Percentiles rank a stretch among this genome's conserved stretches.
Conservation (phyloP, 73 alveolate species). For the Uronychia binucleata region DNA sequence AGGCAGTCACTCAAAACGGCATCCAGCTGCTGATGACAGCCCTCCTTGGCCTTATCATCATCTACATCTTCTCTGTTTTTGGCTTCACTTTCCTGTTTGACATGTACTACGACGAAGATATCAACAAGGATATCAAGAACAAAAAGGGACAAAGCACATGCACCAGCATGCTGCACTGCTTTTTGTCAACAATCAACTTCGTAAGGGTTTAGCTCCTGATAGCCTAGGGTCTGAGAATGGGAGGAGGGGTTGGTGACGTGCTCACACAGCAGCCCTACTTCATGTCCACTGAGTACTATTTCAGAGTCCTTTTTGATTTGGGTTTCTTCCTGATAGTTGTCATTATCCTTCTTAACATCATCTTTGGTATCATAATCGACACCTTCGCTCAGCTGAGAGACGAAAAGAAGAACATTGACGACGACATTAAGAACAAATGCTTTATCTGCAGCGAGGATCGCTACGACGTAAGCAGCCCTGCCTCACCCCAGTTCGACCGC, state of each 20-base stretch:
- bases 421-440: conserved; percentile 81
- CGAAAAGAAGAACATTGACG: conserved; percentile 69
- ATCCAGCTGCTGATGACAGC: conserved; percentile 88
- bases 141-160: conserved; percentile 58
- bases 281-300: conserved; percentile 60
- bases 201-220: conserved; percentile 8
- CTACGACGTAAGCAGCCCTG: conserved; percentile 15
- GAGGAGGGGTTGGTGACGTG: conserved; percentile 88
- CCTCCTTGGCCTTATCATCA: conserved; percentile 82
- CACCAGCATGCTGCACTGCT: conserved; percentile 76
- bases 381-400: conserved; percentile 92
- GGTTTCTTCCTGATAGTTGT: conserved; percentile 73
- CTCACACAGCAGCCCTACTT: conserved; percentile 48
- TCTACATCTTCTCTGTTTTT: conserved; percentile 85
- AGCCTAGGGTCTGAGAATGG: conserved; percentile 87
- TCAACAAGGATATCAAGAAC: conserved; percentile 7
- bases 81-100: conserved; percentile 81
- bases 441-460: conserved; percentile 82
- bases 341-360: conserved; percentile 80
- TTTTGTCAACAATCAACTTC: conserved; percentile 78
- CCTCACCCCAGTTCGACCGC: conserved; percentile 7
- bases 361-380: conserved; percentile 90
- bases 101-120: conserved; percentile 81
- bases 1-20: conserved; percentile 86
- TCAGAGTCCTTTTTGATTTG: conserved; percentile 78